Evolutionary conservation across 257 asterid species (phyloP), one percentile per base, ranked within the genome.

Genomic region (Ligustrum vulgare): DNA sequence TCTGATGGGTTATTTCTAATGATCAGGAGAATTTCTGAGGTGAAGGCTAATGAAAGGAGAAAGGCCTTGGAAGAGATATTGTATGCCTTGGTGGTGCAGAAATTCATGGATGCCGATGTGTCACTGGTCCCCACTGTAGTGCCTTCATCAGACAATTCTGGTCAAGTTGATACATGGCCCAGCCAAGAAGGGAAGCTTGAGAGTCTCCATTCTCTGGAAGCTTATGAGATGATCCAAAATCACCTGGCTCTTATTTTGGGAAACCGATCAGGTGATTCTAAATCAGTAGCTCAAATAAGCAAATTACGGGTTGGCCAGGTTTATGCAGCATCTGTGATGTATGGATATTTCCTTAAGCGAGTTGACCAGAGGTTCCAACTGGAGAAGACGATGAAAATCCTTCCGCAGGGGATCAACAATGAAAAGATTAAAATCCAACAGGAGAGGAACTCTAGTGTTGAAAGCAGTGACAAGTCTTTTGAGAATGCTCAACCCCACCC

Each of bases 251-350:
- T 93, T 73, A 86, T 91, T 74, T 96, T 95, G 8, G 99, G 99
- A 39, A 86, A 81, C 76, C 87, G 96, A 8, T 69, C 84, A 13
- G 84, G 83, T 39, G 93, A 87, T 65, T 51, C 86, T 12, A 78
- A 79, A 73, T 70, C 97, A 0, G 85, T 85, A 9, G 90, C 91
- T 70, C 80, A 86, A 79, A 89, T 93, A 72, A 91, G 97, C 88
- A 95, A 91, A 75, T 81, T 93, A 34, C 86, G 96, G 78, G 96
- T 87, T 23, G 96, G 97, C 74, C 99, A 93, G 84, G 93, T 93
- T 45, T 95, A 95, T 70, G 98, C 98, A 8, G 98, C 97, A 8
- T 95, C 99, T 2, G 87, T 95, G 32, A 93, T 95, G 98, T 95
- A 88, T 49, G 98, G 99, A 7, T 95, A 95, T 80, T 95, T 95